Percentiles rank a stretch among this genome's conserved stretches.
These are phyloP conservation scores for Capillidium heterosporum DNA, from an alignment of 371 early-diverging fungal species.

Conservation along the genomic window DNA sequence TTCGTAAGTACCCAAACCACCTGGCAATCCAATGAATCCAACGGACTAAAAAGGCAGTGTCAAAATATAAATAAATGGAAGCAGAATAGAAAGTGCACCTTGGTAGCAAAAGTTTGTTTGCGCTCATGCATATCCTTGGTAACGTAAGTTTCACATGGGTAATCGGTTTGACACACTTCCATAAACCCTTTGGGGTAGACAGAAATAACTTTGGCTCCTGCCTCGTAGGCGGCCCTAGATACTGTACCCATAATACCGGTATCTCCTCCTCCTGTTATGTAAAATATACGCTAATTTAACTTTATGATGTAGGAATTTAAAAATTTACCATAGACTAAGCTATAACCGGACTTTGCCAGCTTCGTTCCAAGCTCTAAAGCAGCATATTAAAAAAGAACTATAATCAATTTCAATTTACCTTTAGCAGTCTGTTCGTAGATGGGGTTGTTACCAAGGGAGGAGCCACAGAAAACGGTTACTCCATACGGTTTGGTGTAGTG, in stretches of 20 bases:
- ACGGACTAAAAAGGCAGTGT: slow-evolving; percentile 16
- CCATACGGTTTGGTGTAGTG: no score
- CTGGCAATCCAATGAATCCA: slow-evolving; percentile 74
- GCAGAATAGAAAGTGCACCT: not conserved
- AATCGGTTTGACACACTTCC: not conserved
- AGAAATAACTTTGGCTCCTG: not conserved
- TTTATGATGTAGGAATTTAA: not conserved
- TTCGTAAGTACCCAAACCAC: slow-evolving; percentile 72
- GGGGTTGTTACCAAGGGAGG: not conserved
- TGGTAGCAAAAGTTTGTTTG: slow-evolving; percentile 49
- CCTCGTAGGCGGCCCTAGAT: not conserved
- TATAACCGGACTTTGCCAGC: not conserved
- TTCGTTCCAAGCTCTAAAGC: not conserved
- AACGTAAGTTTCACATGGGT: slow-evolving; percentile 24
- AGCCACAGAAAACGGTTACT: slow-evolving; percentile 4
- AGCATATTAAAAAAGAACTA: not conserved
- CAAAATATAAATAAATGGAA: not conserved
- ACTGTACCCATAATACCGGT: slow-evolving; percentile 4
- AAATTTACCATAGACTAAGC: slow-evolving; percentile 4
- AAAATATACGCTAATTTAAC: not conserved
- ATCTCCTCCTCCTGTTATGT: not conserved
- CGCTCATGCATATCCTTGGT: slow-evolving; percentile 74
- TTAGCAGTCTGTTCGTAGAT: not conserved
- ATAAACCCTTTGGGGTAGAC: not conserved
- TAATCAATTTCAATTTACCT: not conserved